Conservation (phyloP, 2,329 filamentous ascomycete genomes). For the Fusarium sarcochroum region DNA sequence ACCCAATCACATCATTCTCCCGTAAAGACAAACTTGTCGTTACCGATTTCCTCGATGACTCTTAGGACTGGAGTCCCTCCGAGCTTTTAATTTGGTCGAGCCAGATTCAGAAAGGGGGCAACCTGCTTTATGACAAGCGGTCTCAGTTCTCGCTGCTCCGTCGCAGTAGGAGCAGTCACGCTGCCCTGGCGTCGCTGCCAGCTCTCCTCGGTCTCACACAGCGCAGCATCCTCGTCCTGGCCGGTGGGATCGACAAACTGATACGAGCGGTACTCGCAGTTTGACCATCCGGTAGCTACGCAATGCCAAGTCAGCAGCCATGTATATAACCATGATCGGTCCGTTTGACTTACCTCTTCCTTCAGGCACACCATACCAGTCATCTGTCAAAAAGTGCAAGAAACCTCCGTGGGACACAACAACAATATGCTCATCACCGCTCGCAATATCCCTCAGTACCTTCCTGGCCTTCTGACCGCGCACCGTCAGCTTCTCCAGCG, state of each 20-base stretch:
- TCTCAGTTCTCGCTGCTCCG: constrained; percentile 63
- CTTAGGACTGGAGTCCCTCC: background rate
- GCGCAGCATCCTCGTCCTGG: constrained; percentile 61
- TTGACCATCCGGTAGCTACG: constrained; percentile 79
- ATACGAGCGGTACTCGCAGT: constrained; percentile 80
- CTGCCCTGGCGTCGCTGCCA: constrained; percentile 61
- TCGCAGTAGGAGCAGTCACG: constrained; percentile 57
- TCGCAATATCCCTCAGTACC: constrained; percentile 66
- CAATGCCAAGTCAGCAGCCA: constrained; percentile 17
- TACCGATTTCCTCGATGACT: background rate
- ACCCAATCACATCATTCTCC: background rate
- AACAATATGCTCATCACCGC: constrained; percentile 75
- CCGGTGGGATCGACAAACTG: constrained; percentile 69
- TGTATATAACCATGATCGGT: background rate
- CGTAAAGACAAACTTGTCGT: background rate
- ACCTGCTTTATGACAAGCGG: constrained; percentile 55
- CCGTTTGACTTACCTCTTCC: constrained; percentile 54
- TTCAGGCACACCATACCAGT: constrained; percentile 75
- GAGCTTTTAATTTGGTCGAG: constrained; percentile 19
- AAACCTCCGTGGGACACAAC: constrained; percentile 88
- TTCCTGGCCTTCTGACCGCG: constrained; percentile 73
- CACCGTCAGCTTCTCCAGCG: constrained; percentile 66
- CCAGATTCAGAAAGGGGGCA: constrained; percentile 52
- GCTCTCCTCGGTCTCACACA: constrained; percentile 65
- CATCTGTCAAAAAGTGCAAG: constrained; percentile 86